Evolutionary conservation across 306 rosid species (phyloP).

Genomic region (Medicago ruthenica): DNA sequence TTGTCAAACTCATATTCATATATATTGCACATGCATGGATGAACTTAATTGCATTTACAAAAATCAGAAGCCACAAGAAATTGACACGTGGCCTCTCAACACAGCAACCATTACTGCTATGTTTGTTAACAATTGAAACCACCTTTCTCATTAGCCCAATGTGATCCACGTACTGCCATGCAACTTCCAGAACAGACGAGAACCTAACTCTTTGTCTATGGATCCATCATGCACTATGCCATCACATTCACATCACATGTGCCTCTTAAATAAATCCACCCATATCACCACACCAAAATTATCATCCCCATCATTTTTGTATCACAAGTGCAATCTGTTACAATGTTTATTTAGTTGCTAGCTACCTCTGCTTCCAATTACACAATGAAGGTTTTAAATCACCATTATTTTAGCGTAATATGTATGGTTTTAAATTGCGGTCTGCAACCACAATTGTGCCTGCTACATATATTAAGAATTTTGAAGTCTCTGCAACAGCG

Average conservation of each 20-base stretch:
- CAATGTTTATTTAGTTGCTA: neutral
- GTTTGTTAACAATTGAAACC: slow-evolving; percentile 24
- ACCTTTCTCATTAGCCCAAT: slow-evolving; percentile 6
- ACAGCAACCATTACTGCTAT: slow-evolving; percentile 2
- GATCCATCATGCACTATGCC: neutral
- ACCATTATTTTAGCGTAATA: neutral
- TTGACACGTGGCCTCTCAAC: neutral
- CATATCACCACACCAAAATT: neutral
- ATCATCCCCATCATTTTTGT: neutral
- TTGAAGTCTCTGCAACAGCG: too few relatives aligned
- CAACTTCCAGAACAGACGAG: slow-evolving; percentile 7
- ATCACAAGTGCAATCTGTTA: neutral
- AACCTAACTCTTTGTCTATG: slow-evolving; percentile 27
- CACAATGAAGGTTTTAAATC: neutral
- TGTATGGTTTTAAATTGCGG: too few relatives aligned
- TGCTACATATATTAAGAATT: too few relatives aligned
- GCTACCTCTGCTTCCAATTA: neutral
- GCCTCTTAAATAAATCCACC: slow-evolving; percentile 5
- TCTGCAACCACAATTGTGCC: too few relatives aligned
- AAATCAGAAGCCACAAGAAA: neutral
- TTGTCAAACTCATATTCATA: slow-evolving; percentile 11
- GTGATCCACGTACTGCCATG: neutral
- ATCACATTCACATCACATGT: slow-evolving; percentile 12
- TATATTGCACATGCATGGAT: slow-evolving; percentile 13
- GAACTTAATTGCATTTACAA: neutral